A percentile compares a stretch with the other conserved stretches of the same genome.
Conservation (phyloP, 345 rosid species). For the Brassica rapa region DNA sequence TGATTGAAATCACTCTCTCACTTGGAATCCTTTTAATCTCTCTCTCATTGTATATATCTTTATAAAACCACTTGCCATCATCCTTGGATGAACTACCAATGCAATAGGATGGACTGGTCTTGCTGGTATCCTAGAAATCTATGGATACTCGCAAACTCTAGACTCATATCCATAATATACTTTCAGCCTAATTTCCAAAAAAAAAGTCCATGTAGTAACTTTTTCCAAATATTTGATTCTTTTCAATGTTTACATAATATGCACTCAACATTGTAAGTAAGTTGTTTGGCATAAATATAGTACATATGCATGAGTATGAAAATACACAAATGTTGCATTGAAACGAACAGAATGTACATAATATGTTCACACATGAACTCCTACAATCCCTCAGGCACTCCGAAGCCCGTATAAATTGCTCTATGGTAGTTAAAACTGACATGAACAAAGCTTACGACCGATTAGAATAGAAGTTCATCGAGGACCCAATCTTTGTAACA, state of each 20-base stretch:
- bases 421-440: too few relatives aligned
- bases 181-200: not conserved
- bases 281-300: constrained; percentile 15
- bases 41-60: not conserved
- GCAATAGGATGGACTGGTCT: not conserved
- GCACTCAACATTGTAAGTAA: not conserved
- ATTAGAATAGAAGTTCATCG: too few relatives aligned
- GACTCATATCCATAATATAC: not conserved
- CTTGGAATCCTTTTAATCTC: not conserved
- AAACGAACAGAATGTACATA: constrained; percentile 14
- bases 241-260: not conserved
- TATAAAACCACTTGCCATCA: not conserved
- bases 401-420: too few relatives aligned
- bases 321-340: constrained; percentile 35
- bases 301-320: constrained; percentile 26
- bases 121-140: not conserved
- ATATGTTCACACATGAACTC: too few relatives aligned
- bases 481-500: too few relatives aligned
- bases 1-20: not conserved
- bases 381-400: too few relatives aligned
- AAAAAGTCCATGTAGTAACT: not conserved
- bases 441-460: too few relatives aligned
- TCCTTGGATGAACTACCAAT: not conserved
- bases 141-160: not conserved
- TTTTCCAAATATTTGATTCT: not conserved